phyloP scores from a whole-genome alignment of 2,329 filamentous ascomycete genomes.

The Ceratocystiopsis sp. region DNA sequence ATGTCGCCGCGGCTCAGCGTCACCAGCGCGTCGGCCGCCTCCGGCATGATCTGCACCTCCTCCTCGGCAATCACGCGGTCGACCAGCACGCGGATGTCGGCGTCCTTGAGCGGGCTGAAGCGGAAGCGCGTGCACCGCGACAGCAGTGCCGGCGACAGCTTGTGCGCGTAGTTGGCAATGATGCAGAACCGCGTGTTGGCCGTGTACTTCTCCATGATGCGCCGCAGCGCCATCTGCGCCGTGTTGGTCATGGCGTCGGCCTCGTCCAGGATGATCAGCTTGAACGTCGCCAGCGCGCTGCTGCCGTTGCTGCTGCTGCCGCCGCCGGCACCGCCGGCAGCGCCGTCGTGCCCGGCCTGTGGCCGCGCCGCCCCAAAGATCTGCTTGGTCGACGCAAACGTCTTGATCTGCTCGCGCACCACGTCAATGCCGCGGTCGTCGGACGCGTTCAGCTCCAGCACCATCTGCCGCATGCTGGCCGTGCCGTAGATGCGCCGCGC shows the following conservation, averaged over 20 bases:
- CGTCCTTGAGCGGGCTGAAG: conserved; percentile 83
- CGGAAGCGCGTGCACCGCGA: conserved; percentile 89
- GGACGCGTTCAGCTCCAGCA: conserved; percentile 90
- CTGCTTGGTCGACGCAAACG: conserved; percentile 93
- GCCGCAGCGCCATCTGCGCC: conserved; percentile 87
- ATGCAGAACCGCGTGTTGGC: conserved; percentile 96
- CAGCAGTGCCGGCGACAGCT: conserved; percentile 79
- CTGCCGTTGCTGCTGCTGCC: conserved; percentile 22
- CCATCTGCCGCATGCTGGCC: conserved; percentile 94
- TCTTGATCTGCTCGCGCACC: conserved; percentile 97
- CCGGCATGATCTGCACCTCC: conserved; percentile 61
- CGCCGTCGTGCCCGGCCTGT: conserved; percentile 23
- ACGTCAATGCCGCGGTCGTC: conserved; percentile 97
- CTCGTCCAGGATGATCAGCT: conserved; percentile 94
- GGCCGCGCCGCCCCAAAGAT: conserved; percentile 47
- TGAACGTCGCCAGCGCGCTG: conserved; percentile 55
- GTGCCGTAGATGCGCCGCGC: conserved; percentile 82
- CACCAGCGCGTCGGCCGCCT: conserved; percentile 71
- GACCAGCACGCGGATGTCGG: conserved; percentile 68
- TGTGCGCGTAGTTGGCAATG: conserved; percentile 98
- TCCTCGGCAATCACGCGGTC: conserved; percentile 84
- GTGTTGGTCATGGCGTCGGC: conserved; percentile 99
- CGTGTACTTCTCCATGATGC: conserved; percentile 99
- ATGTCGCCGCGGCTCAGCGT: conserved; percentile 88
- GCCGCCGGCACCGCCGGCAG: conserved; percentile 18